Percentiles rank a stretch among this genome's conserved stretches.
Evolutionary conservation across 2,329 filamentous ascomycete species (phyloP).

Genomic region (Metarhizium album): DNA sequence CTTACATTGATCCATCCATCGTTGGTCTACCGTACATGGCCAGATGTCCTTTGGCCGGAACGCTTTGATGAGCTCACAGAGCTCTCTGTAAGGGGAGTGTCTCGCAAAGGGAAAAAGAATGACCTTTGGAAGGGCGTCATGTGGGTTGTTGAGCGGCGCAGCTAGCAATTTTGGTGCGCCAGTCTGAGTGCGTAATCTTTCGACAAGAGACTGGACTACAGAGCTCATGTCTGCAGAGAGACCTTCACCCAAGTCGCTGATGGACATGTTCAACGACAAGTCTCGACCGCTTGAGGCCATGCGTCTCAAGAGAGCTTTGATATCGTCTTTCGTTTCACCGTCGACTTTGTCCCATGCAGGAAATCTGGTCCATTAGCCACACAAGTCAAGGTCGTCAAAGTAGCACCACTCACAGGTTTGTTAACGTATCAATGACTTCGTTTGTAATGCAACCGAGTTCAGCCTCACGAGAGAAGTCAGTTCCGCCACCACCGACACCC

Average conservation of each 20-base stretch:
- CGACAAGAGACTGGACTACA: not conserved
- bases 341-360: conserved; percentile 6
- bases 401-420: conserved; percentile 18
- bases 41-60: conserved; percentile 69
- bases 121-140: conserved; percentile 23
- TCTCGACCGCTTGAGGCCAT: conserved; percentile 14
- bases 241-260: conserved; percentile 9
- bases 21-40: conserved; percentile 65
- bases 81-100: conserved; percentile 76
- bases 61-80: conserved; percentile 56
- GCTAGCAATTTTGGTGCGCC: too few relatives aligned
- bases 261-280: conserved; percentile 16
- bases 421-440: conserved; percentile 40
- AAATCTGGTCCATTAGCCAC: conserved; percentile 10
- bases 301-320: conserved; percentile 9
- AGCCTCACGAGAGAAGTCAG: conserved; percentile 58
- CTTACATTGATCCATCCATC: conserved; percentile 48
- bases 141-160: not conserved
- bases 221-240: conserved; percentile 8
- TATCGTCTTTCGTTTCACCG: conserved; percentile 1
- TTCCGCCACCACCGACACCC: conserved; percentile 69
- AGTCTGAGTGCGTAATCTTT: not conserved
- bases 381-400: not conserved
- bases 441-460: conserved; percentile 52
- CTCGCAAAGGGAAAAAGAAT: conserved; percentile 74